These are phyloP conservation scores for Globisporangium spiculum DNA, from an alignment of 352 stramenopile species.

Conservation along the genomic window DNA sequence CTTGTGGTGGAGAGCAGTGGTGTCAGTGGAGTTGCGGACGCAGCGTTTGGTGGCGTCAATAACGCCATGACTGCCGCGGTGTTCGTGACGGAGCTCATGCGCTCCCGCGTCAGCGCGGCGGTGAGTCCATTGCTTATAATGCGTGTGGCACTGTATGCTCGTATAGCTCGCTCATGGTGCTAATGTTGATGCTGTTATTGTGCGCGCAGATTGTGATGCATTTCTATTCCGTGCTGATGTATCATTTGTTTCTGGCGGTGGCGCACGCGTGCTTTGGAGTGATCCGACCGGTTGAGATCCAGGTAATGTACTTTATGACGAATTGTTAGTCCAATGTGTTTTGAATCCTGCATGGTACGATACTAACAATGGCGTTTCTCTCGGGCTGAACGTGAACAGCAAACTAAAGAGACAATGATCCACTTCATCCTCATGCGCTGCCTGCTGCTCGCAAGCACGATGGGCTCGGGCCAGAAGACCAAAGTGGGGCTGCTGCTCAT, in stretches of 20 bases:
- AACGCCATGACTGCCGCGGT: conserved; percentile 13
- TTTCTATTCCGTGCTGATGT: conserved; percentile 67
- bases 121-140: conserved; percentile 25
- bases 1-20: background rate
- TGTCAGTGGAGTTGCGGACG: background rate
- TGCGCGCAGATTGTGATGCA: conserved; percentile 60
- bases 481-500: conserved; percentile 53
- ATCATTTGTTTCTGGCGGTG: conserved; percentile 57
- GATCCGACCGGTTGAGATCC: conserved; percentile 52
- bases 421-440: conserved; percentile 75
- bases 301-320: conserved; percentile 20
- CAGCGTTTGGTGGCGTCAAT: background rate
- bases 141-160: background rate
- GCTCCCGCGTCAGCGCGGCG: conserved; percentile 52
- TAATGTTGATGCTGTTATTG: background rate
- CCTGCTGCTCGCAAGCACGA: conserved; percentile 67
- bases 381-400: conserved; percentile 20
- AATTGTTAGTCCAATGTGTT: background rate
- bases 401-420: conserved; percentile 80
- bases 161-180: background rate
- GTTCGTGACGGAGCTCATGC: conserved; percentile 46
- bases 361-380: background rate
- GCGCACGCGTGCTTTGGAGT: conserved; percentile 41
- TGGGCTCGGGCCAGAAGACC: conserved; percentile 37
- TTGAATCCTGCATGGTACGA: no score